These are phyloP conservation scores for Pisolithus marmoratus DNA, from an alignment of 768 basidiomycete species.

Conservation along the genomic window DNA sequence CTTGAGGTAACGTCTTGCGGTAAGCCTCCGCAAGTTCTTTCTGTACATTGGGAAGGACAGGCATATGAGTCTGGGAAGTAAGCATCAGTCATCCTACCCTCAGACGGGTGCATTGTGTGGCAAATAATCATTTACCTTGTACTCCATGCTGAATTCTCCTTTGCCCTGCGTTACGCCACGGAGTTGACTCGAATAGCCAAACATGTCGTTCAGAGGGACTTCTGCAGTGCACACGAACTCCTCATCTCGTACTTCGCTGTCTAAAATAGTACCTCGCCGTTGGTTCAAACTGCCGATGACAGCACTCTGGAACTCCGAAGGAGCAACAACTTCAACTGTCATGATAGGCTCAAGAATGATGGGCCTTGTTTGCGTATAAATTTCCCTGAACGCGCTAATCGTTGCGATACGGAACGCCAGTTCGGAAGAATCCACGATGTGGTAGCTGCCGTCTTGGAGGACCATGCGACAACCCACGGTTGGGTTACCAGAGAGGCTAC, in stretches of 20 bases:
- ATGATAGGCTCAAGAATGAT: constrained; percentile 97
- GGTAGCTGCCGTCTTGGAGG: constrained; percentile 86
- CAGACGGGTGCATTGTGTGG: neutral
- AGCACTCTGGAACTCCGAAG: constrained; percentile 89
- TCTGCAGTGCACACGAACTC: constrained; percentile 92
- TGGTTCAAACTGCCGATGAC: constrained; percentile 95
- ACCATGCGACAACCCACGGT: constrained; percentile 84
- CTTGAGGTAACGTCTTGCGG: constrained; percentile 64
- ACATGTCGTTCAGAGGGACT: constrained; percentile 97
- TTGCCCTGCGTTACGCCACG: constrained; percentile 96
- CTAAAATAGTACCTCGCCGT: constrained; percentile 88
- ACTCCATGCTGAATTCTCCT: constrained; percentile 81
- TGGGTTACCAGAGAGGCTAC: constrained; percentile 80
- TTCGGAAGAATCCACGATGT: constrained; percentile 94
- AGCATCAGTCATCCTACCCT: neutral
- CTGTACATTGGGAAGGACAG: constrained; percentile 83
- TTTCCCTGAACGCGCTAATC: constrained; percentile 89
- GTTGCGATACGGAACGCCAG: constrained; percentile 89
- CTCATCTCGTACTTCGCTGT: constrained; percentile 94
- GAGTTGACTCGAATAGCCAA: constrained; percentile 90
- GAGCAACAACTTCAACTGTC: constrained; percentile 96
- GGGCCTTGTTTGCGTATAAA: constrained; percentile 68
- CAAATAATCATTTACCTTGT: constrained; percentile 48
- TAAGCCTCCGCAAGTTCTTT: constrained; percentile 85
- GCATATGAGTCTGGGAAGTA: constrained; percentile 58